Evolutionary conservation across 176 grass and related monocot species (phyloP).

Genomic region (Aegilops bicornis): DNA sequence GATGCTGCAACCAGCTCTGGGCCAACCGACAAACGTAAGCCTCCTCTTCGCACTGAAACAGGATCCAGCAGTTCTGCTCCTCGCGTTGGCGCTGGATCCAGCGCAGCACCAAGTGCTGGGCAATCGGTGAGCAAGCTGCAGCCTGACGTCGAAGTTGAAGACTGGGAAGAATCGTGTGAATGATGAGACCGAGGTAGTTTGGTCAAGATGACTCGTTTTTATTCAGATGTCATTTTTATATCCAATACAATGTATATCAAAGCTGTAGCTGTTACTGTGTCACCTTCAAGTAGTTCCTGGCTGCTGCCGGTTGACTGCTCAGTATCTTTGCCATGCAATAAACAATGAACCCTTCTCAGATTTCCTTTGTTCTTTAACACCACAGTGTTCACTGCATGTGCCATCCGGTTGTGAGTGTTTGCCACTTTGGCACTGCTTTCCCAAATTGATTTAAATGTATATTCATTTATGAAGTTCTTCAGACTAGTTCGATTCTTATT

Average conservation of each 20-base stretch:
- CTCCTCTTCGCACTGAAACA: neutral
- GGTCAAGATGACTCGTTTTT: neutral
- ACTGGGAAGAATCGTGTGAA: slow-evolving; percentile 89
- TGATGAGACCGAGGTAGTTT: slow-evolving; percentile 19
- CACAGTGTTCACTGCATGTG: slow-evolving; percentile 34
- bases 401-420: slow-evolving; percentile 56
- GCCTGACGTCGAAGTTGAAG: slow-evolving; percentile 56
- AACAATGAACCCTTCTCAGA: slow-evolving; percentile 34
- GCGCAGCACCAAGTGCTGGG: slow-evolving; percentile 7
- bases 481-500: neutral
- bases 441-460: neutral
- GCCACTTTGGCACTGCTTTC: slow-evolving; percentile 36
- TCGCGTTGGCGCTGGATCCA: neutral
- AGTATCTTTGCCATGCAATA: slow-evolving; percentile 46
- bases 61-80: slow-evolving; percentile 9
- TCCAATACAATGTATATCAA: neutral
- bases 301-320: neutral
- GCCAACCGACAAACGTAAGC: neutral
- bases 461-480: neutral
- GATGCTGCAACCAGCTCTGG: slow-evolving; percentile 37
- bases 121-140: slow-evolving; percentile 35
- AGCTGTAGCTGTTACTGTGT: neutral
- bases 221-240: slow-evolving; percentile 7
- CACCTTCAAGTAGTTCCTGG: neutral
- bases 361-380: slow-evolving; percentile 40